These are phyloP conservation scores for Phaeotremella skinneri DNA, from an alignment of 768 basidiomycete species.

Conservation along the genomic window DNA sequence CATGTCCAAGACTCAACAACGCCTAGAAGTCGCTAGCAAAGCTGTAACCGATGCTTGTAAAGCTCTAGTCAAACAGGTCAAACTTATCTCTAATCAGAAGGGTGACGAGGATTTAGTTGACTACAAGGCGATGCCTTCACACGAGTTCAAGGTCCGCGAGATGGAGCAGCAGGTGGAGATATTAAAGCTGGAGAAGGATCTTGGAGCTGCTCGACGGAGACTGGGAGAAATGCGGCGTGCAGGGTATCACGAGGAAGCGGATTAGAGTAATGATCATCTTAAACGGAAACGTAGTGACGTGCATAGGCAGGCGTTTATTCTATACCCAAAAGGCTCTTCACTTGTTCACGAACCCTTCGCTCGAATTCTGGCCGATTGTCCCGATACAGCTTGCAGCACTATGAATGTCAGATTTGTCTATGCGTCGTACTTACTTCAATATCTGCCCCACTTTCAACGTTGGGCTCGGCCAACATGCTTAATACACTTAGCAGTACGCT, in stretches of 20 bases:
- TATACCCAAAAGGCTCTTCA: constrained; percentile 76
- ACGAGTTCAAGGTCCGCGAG: constrained; percentile 95
- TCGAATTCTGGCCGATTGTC: constrained; percentile 88
- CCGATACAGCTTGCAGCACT: constrained; percentile 94
- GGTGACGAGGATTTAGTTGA: constrained; percentile 72
- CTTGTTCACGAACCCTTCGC: constrained; percentile 73
- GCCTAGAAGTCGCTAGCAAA: constrained; percentile 91
- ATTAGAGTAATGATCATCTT: constrained; percentile 15
- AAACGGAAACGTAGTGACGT: background rate
- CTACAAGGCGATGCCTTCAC: constrained; percentile 85
- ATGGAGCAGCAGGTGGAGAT: constrained; percentile 99
- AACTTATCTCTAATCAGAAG: constrained; percentile 84
- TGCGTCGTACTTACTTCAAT: constrained; percentile 55
- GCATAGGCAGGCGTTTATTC: constrained; percentile 10
- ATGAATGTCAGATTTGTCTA: constrained; percentile 36
- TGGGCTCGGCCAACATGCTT: constrained; percentile 98
- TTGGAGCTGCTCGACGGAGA: constrained; percentile 60
- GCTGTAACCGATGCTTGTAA: constrained; percentile 97
- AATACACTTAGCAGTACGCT: constrained; percentile 95
- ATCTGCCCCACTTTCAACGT: constrained; percentile 95
- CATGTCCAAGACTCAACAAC: constrained; percentile 98
- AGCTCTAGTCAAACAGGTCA: constrained; percentile 93
- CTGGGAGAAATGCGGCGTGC: constrained; percentile 52
- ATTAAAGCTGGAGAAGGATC: constrained; percentile 89
- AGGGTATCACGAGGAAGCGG: constrained; percentile 47